A percentile compares a stretch with the other conserved stretches of the same genome.
phyloP scores from a whole-genome alignment of 371 early-diverging fungal species.

The Chytridium lagenaria region DNA sequence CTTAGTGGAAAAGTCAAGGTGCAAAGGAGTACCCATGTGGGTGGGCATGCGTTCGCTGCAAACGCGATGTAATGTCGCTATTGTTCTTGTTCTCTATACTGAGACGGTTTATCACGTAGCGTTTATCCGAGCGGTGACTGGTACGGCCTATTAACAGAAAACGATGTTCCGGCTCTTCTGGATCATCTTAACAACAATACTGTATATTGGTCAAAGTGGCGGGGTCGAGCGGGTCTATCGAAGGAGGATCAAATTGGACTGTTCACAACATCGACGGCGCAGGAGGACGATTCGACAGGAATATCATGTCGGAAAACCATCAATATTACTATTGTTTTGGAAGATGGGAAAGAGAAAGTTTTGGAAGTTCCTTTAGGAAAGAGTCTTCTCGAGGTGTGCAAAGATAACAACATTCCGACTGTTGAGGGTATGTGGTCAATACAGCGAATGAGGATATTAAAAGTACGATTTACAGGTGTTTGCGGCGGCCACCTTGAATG shows the following conservation, averaged over 20 bases:
- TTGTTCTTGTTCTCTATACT: neutral
- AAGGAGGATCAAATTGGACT: neutral
- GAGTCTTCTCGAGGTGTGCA: constrained; percentile 19
- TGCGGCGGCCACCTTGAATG: constrained; percentile 42
- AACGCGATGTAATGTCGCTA: constrained; percentile 24
- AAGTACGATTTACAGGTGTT: neutral
- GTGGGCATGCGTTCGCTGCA: constrained; percentile 38
- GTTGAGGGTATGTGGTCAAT: constrained; percentile 24
- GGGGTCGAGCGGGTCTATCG: constrained; percentile 22
- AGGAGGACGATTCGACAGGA: neutral
- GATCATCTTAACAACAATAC: constrained; percentile 1
- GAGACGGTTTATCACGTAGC: neutral
- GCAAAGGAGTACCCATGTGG: constrained; percentile 27
- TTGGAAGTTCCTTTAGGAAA: constrained; percentile 22
- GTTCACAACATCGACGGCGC: neutral
- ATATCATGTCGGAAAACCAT: constrained; percentile 11
- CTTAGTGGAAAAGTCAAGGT: constrained; percentile 14
- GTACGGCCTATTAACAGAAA: constrained; percentile 31
- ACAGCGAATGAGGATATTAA: neutral
- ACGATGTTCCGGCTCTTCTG: neutral
- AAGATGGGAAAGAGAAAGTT: neutral
- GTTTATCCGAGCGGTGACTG: constrained; percentile 36
- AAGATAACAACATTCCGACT: constrained; percentile 23
- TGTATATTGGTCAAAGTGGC: constrained; percentile 37
- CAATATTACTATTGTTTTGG: constrained; percentile 6